Evolutionary conservation across 1,284 basidiomycete species (phyloP).

Genomic region (Naganishia cerealis): DNA sequence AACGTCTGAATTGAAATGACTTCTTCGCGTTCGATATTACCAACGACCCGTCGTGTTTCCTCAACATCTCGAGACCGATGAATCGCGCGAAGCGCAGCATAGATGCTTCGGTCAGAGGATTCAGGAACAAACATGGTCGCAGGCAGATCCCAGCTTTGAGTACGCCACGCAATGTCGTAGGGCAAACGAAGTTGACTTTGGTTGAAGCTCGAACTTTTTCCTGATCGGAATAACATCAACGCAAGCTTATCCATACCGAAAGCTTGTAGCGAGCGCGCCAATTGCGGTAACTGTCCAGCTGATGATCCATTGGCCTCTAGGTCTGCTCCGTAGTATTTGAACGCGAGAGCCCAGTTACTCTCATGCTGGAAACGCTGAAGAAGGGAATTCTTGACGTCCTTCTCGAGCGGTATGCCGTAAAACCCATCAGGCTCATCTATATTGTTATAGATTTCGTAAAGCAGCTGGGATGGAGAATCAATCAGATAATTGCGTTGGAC

Average conservation of each 20-base stretch:
- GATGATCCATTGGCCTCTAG: slow-evolving; percentile 61
- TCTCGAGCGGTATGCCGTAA: slow-evolving; percentile 74
- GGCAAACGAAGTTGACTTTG: slow-evolving; percentile 52
- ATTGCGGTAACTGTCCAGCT: slow-evolving; percentile 57
- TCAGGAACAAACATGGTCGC: slow-evolving; percentile 37
- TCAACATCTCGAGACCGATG: slow-evolving; percentile 18
- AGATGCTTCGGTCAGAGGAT: slow-evolving; percentile 10
- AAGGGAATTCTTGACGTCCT: slow-evolving; percentile 75
- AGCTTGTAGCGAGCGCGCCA: slow-evolving; percentile 71
- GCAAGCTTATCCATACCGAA: slow-evolving; percentile 85
- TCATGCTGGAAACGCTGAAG: slow-evolving; percentile 87
- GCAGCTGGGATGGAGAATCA: slow-evolving; percentile 61
- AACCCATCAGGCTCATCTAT: slow-evolving; percentile 98
- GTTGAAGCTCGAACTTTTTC: slow-evolving; percentile 43
- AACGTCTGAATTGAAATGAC: slow-evolving; percentile 6
- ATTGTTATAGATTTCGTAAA: slow-evolving; percentile 89
- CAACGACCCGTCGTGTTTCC: slow-evolving; percentile 6
- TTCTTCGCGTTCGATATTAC: slow-evolving; percentile 21
- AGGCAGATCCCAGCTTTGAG: slow-evolving; percentile 88
- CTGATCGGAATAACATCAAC: slow-evolving; percentile 60
- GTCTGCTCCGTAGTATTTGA: slow-evolving; percentile 81
- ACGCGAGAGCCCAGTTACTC: slow-evolving; percentile 83
- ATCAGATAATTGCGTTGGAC: neutral
- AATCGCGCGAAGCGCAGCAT: slow-evolving; percentile 10
- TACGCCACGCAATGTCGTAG: slow-evolving; percentile 83